phyloP scores from a whole-genome alignment of 2,329 filamentous ascomycete genomes.

The Fusarium azukiicola region DNA sequence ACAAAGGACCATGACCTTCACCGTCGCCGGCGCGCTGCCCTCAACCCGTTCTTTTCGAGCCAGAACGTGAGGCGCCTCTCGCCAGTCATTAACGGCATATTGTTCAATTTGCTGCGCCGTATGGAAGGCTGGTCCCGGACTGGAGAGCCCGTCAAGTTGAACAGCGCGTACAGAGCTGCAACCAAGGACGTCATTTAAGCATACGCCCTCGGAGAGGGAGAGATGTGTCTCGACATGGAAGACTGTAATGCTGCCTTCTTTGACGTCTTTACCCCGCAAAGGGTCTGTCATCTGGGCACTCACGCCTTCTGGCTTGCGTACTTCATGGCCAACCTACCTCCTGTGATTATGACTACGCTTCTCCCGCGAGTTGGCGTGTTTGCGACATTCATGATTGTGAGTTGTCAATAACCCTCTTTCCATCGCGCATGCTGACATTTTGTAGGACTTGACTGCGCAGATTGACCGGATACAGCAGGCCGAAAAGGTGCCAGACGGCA shows the following conservation, averaged over 20 bases:
- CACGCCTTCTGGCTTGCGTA: slow-evolving; percentile 49
- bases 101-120: slow-evolving; percentile 22
- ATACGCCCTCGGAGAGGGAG: slow-evolving; percentile 48
- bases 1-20: slow-evolving; percentile 52
- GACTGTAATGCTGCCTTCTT: slow-evolving; percentile 56
- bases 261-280: slow-evolving; percentile 41
- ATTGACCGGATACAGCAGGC: slow-evolving; percentile 35
- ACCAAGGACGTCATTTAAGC: slow-evolving; percentile 48
- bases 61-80: slow-evolving; percentile 40
- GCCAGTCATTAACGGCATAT: slow-evolving; percentile 38
- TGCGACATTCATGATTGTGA: slow-evolving; percentile 27
- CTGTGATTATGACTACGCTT: slow-evolving; percentile 45
- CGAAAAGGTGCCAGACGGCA: slow-evolving; percentile 31
- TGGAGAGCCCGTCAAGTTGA: slow-evolving; percentile 24
- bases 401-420: rapidly evolving
- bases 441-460: slow-evolving; percentile 27
- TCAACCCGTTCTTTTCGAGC: slow-evolving; percentile 52
- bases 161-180: slow-evolving; percentile 33
- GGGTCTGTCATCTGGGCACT: slow-evolving; percentile 45
- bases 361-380: slow-evolving; percentile 33
- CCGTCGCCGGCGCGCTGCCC: slow-evolving; percentile 43
- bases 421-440: neutral
- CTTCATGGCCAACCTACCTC: slow-evolving; percentile 46
- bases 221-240: slow-evolving; percentile 55
- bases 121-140: slow-evolving; percentile 36